Evolutionary conservation across 305 asterid genomes (phyloP).

Genomic region (Rubia tinctorum): DNA sequence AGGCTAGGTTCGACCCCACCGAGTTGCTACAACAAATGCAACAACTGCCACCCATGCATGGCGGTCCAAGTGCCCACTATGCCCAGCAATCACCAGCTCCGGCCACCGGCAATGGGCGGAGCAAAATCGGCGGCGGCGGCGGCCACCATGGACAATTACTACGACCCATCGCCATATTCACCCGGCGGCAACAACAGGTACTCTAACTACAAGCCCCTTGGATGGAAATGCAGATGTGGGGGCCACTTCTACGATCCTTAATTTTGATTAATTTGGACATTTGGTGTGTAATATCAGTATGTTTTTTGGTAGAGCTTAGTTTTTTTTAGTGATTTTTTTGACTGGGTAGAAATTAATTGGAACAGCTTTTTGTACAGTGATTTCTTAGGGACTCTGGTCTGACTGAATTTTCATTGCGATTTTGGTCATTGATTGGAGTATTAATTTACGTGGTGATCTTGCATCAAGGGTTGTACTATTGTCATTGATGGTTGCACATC

Average conservation of each 20-base stretch:
- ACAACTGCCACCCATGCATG: slow-evolving; percentile 92
- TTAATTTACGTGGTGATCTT: neutral
- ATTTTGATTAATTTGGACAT: neutral
- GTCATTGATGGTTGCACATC: neutral
- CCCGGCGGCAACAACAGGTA: slow-evolving; percentile 56
- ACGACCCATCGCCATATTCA: slow-evolving; percentile 31
- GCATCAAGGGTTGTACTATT: slow-evolving; percentile 4
- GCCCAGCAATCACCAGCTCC: slow-evolving; percentile 46
- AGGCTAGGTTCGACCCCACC: slow-evolving; percentile 86
- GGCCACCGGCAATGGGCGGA: slow-evolving; percentile 6
- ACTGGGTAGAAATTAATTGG: slow-evolving; percentile 15
- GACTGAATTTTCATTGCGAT: slow-evolving; percentile 9
- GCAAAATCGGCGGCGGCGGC: neutral
- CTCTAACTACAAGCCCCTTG: slow-evolving; percentile 95
- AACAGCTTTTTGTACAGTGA: slow-evolving; percentile 23
- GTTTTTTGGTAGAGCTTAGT: too few relatives aligned
- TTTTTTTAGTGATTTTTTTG: neutral
- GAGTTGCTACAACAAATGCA: slow-evolving; percentile 83
- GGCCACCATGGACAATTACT: slow-evolving; percentile 27
- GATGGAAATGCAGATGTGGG: slow-evolving; percentile 90
- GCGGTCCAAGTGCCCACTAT: slow-evolving; percentile 80
- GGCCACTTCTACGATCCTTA: slow-evolving; percentile 75
- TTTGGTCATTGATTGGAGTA: neutral
- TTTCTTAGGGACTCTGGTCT: neutral
- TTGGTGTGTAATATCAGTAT: neutral